phyloP scores from a whole-genome alignment of 768 basidiomycete genomes.

The Rhizopogon sp. region DNA sequence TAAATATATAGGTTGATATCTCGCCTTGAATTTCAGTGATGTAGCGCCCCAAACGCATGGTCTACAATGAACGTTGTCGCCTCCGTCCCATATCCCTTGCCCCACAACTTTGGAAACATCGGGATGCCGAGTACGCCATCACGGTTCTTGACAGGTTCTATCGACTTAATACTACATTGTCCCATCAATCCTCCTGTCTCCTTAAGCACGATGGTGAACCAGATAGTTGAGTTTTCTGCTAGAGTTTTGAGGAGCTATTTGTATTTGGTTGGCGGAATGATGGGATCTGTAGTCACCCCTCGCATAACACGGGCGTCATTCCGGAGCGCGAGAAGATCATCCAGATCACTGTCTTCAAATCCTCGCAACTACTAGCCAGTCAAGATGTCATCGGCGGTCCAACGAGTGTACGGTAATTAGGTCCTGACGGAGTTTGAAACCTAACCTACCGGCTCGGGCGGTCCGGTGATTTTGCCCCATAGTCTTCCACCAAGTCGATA shows the following conservation, averaged over 20 bases:
- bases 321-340: slow-evolving; percentile 13
- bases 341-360: slow-evolving; percentile 14
- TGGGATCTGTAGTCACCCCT: slow-evolving; percentile 13
- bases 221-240: slow-evolving; percentile 11
- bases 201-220: slow-evolving; percentile 14
- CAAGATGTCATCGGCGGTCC: no score
- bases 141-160: slow-evolving; percentile 19
- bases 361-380: no score
- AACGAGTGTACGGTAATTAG: no score
- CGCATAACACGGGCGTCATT: slow-evolving; percentile 18
- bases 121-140: slow-evolving; percentile 21
- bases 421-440: no score
- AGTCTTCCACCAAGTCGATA: no score
- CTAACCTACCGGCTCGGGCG: no score
- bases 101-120: slow-evolving; percentile 18
- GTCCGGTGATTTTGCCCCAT: no score
- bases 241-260: slow-evolving; percentile 12
- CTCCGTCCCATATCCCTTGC: slow-evolving; percentile 19
- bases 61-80: slow-evolving; percentile 12
- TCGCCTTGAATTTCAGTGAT: no score
- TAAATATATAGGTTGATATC: no score
- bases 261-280: slow-evolving; percentile 11
- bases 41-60: slow-evolving; percentile 17
- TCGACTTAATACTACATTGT: slow-evolving; percentile 11
- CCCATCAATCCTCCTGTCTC: slow-evolving; percentile 18